These are phyloP conservation scores for Sclerotinia glacialis DNA, from an alignment of 2,329 filamentous ascomycete genomes.

Conservation along the genomic window DNA sequence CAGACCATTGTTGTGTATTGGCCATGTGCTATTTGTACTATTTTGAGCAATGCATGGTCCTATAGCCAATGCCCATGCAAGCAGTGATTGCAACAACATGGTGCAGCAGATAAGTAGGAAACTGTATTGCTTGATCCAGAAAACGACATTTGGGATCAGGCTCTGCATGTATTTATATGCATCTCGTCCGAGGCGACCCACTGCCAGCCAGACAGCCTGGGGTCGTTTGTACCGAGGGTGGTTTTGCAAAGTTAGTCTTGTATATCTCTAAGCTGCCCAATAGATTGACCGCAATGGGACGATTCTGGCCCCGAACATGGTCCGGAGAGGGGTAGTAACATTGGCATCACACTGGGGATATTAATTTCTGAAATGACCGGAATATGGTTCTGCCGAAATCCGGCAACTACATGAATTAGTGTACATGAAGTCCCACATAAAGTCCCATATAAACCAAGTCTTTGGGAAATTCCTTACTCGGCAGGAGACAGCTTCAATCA, in stretches of 20 bases:
- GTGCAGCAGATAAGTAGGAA: neutral
- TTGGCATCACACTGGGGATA: neutral
- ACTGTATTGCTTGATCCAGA: neutral
- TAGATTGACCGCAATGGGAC: conserved; percentile 6
- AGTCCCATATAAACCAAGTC: neutral
- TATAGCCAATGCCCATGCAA: conserved; percentile 11
- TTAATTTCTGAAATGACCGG: neutral
- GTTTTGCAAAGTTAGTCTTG: neutral
- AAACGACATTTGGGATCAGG: neutral
- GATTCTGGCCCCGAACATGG: conserved; percentile 14
- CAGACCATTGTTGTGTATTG: conserved; percentile 19
- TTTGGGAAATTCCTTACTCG: neutral
- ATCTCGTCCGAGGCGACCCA: neutral
- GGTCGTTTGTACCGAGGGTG: neutral
- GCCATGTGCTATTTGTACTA: conserved; percentile 15
- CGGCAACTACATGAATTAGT: neutral
- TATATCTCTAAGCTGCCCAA: conserved; percentile 4
- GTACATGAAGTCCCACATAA: neutral
- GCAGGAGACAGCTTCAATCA: conserved; percentile 1
- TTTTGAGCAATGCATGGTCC: conserved; percentile 17
- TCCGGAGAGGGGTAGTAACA: conserved; percentile 5
- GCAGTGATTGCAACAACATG: conserved; percentile 14
- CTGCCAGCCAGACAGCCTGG: neutral
- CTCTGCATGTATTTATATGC: conserved; percentile 6
- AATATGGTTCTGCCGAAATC: conserved; percentile 4